Percentiles rank a stretch among this genome's conserved stretches.
Conservation (phyloP, 2,329 filamentous ascomycete genomes). For the Paramyrothecium sp. region DNA sequence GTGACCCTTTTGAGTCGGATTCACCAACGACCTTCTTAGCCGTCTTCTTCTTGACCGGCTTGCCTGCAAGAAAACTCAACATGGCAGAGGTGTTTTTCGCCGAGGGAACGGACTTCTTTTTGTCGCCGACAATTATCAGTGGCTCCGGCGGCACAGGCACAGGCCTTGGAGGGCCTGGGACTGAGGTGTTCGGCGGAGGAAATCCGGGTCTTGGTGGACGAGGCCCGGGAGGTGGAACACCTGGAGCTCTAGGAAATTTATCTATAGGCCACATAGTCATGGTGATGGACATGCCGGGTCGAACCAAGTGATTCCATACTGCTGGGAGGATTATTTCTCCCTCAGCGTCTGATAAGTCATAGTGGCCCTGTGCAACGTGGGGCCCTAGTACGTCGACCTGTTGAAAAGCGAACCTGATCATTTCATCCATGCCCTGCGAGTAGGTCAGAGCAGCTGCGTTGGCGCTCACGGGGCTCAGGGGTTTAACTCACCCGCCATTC, state of each 20-base stretch:
- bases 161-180: background rate
- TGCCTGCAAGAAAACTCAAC: background rate
- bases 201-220: background rate
- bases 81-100: background rate
- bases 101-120: background rate
- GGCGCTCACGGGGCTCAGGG: conserved; percentile 13
- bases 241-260: conserved; percentile 14
- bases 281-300: conserved; percentile 56
- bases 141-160: background rate
- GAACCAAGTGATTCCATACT: conserved; percentile 72
- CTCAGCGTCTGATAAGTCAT: conserved; percentile 71
- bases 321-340: conserved; percentile 72
- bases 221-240: background rate
- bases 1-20: background rate
- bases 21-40: background rate
- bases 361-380: conserved; percentile 70
- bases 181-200: background rate
- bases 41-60: background rate
- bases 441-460: background rate
- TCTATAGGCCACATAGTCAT: conserved; percentile 54
- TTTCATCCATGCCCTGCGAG: conserved; percentile 71
- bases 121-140: background rate
- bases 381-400: conserved; percentile 71
- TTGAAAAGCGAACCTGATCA: conserved; percentile 77
- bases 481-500: conserved; percentile 66